phyloP scores from a whole-genome alignment of 2,329 filamentous ascomycete species.

The Emmonsia crescens region DNA sequence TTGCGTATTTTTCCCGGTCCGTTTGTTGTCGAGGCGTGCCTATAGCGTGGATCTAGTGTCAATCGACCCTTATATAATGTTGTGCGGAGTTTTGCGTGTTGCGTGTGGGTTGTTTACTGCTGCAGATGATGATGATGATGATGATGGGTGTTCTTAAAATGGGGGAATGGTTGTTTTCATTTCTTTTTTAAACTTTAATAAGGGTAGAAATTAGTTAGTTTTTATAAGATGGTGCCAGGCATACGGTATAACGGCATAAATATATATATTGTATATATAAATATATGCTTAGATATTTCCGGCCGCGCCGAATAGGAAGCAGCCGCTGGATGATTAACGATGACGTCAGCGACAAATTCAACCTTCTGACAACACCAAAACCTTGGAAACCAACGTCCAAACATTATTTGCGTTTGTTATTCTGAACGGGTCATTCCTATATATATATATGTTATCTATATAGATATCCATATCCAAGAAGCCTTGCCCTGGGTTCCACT shows the following conservation, averaged over 20 bases:
- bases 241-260: neutral
- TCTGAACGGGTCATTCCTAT: neutral
- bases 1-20: neutral
- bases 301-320: too few species aligned
- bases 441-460: neutral
- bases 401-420: neutral
- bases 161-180: neutral
- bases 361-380: neutral
- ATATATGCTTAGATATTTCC: too few species aligned
- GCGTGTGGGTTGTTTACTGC: too few species aligned
- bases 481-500: neutral
- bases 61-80: too few species aligned
- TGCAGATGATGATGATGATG: neutral
- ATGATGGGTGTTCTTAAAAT: neutral
- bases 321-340: neutral
- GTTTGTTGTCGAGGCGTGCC: neutral
- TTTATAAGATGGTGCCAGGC: too few species aligned
- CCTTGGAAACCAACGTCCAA: neutral
- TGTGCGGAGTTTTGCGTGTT: too few species aligned
- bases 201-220: too few species aligned
- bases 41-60: too few species aligned
- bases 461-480: neutral
- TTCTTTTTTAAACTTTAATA: neutral
- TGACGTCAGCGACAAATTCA: neutral
- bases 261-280: neutral